These are phyloP conservation scores for Stephanodiscus minutulus DNA, from an alignment of 108 stramenopile genomes.

Conservation along the genomic window DNA sequence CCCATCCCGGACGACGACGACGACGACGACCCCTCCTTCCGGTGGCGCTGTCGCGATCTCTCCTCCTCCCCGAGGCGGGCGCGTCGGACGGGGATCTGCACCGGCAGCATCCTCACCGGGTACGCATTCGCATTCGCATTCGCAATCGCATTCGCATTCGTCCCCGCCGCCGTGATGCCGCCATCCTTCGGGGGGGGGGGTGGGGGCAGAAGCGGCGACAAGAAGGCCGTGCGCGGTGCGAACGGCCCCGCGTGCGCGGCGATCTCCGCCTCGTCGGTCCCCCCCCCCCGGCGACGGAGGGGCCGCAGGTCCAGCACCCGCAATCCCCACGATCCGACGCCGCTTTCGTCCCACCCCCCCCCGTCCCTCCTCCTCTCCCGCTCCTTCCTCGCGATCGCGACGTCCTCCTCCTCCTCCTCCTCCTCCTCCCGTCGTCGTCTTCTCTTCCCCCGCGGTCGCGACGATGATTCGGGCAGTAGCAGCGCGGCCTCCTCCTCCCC, in stretches of 20 bases:
- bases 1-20: conserved; percentile 18
- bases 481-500: not conserved
- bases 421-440: not conserved
- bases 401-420: not conserved
- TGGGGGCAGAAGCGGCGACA: conserved; percentile 32
- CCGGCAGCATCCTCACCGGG: conserved; percentile 32
- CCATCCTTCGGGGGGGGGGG: conserved; percentile 3
- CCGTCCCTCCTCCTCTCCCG: not conserved
- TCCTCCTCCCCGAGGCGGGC: conserved; percentile 49
- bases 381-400: conserved; percentile 2
- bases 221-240: conserved; percentile 61
- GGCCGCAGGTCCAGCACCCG: conserved; percentile 75
- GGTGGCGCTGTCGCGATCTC: conserved; percentile 44
- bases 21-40: conserved; percentile 12
- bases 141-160: conserved; percentile 4
- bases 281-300: conserved; percentile 36
- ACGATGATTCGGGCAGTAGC: too few relatives aligned
- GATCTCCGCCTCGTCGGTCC: conserved; percentile 22
- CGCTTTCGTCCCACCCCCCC: conserved; percentile 15
- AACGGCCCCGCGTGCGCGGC: conserved; percentile 60
- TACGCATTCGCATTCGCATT: conserved; percentile 1
- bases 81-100: conserved; percentile 47
- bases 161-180: conserved; percentile 1
- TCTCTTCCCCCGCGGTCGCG: not conserved
- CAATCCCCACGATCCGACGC: conserved; percentile 50